These are phyloP conservation scores for Aspergillus funiculosus DNA, from an alignment of 495 filamentous ascomycete species.

Conservation along the genomic window DNA sequence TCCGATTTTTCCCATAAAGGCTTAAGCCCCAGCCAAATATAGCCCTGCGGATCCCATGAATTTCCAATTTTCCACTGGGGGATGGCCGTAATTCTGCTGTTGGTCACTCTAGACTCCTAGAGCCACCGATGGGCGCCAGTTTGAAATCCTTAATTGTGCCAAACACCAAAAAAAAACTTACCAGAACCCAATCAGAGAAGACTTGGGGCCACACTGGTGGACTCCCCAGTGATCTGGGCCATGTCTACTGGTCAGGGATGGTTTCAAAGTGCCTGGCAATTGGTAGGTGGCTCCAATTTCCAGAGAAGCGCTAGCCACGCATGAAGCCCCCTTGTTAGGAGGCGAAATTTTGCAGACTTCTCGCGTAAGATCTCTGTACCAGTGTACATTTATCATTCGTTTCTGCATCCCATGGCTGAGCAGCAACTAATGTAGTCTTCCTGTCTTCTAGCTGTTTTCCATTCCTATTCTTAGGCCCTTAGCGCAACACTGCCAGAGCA, in stretches of 20 bases:
- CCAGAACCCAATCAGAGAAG: background rate
- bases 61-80: background rate
- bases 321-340: too few relatives aligned
- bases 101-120: constrained; percentile 11
- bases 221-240: background rate
- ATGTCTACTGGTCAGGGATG: constrained; percentile 7
- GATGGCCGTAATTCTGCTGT: constrained; percentile 10
- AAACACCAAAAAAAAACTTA: constrained; percentile 4
- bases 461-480: constrained; percentile 16
- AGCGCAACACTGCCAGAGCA: constrained; percentile 1
- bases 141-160: constrained; percentile 18
- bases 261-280: constrained; percentile 15
- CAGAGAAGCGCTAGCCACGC: too few relatives aligned
- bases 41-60: constrained; percentile 15
- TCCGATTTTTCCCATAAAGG: constrained; percentile 5
- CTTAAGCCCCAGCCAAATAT: constrained; percentile 17
- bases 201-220: background rate
- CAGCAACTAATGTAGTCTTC: constrained; percentile 5
- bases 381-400: too few relatives aligned
- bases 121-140: constrained; percentile 12
- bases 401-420: too few relatives aligned
- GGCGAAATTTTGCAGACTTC: constrained; percentile 1
- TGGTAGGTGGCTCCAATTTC: background rate
- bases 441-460: constrained; percentile 11
- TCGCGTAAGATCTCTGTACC: too few relatives aligned